Conservation (phyloP, 106 monocot genomes). For the Vanilla planifolia region DNA sequence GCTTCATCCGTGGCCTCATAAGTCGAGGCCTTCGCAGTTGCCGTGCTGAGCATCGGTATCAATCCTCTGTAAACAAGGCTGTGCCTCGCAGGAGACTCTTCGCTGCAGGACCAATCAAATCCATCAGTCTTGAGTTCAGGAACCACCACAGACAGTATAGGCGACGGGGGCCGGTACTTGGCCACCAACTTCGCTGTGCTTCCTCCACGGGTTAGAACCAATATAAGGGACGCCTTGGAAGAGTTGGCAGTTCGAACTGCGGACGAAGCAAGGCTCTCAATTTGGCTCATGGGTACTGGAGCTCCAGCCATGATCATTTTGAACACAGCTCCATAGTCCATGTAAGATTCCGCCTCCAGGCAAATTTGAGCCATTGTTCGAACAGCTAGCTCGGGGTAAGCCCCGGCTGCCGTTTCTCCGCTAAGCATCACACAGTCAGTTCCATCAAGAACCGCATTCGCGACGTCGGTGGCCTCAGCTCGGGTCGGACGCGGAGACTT, state of each 20-base stretch:
- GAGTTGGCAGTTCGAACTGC: slow-evolving; percentile 57
- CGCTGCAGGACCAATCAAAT: slow-evolving; percentile 63
- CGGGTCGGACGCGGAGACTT: slow-evolving; percentile 62
- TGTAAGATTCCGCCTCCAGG: slow-evolving; percentile 44
- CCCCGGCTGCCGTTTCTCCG: slow-evolving; percentile 71
- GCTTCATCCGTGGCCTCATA: slow-evolving; percentile 61
- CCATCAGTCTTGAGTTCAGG: slow-evolving; percentile 49
- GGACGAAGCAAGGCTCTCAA: slow-evolving; percentile 73
- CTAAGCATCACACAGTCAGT: slow-evolving; percentile 62
- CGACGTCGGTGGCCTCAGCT: slow-evolving; percentile 56
- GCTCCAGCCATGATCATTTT: slow-evolving; percentile 35
- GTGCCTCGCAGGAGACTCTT: slow-evolving; percentile 51
- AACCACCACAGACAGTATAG: slow-evolving; percentile 62
- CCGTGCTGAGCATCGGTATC: slow-evolving; percentile 45
- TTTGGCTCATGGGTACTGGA: slow-evolving; percentile 59
- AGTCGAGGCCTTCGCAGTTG: slow-evolving; percentile 55
- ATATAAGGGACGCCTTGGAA: slow-evolving; percentile 45
- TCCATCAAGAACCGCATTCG: slow-evolving; percentile 56
- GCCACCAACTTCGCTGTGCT: slow-evolving; percentile 65
- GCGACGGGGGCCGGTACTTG: slow-evolving; percentile 65
- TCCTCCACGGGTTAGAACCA: slow-evolving; percentile 67
- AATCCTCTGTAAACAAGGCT: slow-evolving; percentile 69
- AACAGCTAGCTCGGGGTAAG: slow-evolving; percentile 68
- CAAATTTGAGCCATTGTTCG: slow-evolving; percentile 76
- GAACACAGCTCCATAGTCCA: slow-evolving; percentile 44